A percentile compares a stretch with the other conserved stretches of the same genome.
phyloP scores from a whole-genome alignment of 768 basidiomycete species.

The Rossbeevera mucosa region DNA sequence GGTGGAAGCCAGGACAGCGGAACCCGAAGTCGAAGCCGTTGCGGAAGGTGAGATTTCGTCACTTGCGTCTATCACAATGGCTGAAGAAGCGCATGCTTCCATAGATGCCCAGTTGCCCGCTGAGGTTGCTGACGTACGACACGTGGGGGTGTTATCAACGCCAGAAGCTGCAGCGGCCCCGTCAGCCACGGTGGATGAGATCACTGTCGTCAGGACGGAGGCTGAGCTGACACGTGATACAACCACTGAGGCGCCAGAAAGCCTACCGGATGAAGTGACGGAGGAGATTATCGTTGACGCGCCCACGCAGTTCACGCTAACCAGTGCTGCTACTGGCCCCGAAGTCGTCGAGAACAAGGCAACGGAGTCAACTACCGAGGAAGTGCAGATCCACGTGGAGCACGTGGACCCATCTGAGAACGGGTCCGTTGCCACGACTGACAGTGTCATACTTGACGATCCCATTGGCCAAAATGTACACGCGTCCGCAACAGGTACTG shows the following conservation, averaged over 20 bases:
- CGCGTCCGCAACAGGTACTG: conserved; percentile 1
- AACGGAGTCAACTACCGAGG: background rate
- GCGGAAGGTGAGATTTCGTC: background rate
- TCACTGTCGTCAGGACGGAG: background rate
- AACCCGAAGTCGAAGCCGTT: background rate
- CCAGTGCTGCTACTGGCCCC: background rate
- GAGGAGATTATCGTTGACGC: conserved; percentile 1
- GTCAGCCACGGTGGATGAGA: conserved; percentile 1
- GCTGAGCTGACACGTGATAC: background rate
- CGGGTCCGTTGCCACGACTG: background rate
- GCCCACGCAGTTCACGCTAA: background rate
- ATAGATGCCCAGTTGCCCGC: conserved; percentile 5
- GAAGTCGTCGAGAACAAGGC: background rate
- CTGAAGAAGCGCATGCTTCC: background rate
- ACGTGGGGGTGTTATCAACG: background rate
- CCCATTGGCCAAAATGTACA: conserved; percentile 1
- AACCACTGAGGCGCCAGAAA: background rate
- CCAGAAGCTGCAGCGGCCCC: conserved; percentile 3
- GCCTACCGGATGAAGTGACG: background rate
- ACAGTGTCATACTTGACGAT: conserved; percentile 2
- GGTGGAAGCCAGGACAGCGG: background rate
- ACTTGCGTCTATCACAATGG: background rate
- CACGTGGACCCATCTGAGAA: background rate
- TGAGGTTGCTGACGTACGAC: background rate
- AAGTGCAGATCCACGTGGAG: background rate